A percentile compares a stretch with the other conserved stretches of the same genome.
phyloP scores from a whole-genome alignment of 1,284 basidiomycete species.

The Tylopilus sp. region DNA sequence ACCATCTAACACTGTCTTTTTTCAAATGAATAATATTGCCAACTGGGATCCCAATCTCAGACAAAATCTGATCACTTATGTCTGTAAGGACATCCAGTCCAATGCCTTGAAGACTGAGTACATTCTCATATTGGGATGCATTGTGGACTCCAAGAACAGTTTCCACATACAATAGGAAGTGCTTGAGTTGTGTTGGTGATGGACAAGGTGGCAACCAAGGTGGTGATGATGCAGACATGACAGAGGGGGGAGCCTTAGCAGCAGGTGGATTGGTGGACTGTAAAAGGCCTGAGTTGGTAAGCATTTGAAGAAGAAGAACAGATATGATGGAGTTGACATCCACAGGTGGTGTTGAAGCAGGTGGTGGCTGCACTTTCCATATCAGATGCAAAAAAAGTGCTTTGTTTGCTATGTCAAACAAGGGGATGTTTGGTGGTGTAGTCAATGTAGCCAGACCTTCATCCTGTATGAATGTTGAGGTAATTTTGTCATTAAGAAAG shows the following conservation, averaged over 20 bases:
- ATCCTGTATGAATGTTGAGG: too few relatives aligned
- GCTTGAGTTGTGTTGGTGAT: background rate
- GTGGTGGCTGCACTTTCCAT: background rate
- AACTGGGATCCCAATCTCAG: background rate
- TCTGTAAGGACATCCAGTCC: background rate
- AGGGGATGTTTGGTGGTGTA: slow-evolving; percentile 9
- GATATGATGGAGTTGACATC: background rate
- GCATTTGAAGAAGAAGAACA: background rate
- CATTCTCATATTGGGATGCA: background rate
- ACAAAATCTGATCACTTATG: background rate
- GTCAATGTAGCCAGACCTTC: slow-evolving; percentile 11
- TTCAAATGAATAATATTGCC: background rate
- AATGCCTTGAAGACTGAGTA: background rate
- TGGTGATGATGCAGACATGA: background rate
- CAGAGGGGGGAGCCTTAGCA: background rate
- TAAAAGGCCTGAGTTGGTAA: background rate
- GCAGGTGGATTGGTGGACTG: background rate
- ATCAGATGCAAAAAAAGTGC: background rate
- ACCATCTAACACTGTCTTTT: background rate
- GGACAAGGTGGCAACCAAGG: background rate
- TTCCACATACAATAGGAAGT: background rate
- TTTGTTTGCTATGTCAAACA: slow-evolving; percentile 9
- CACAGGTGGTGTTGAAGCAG: background rate
- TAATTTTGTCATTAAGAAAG: too few relatives aligned
- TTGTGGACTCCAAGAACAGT: background rate